These are phyloP conservation scores for Bassia scoparia DNA, from an alignment of 148 eudicot genomes.

Conservation along the genomic window DNA sequence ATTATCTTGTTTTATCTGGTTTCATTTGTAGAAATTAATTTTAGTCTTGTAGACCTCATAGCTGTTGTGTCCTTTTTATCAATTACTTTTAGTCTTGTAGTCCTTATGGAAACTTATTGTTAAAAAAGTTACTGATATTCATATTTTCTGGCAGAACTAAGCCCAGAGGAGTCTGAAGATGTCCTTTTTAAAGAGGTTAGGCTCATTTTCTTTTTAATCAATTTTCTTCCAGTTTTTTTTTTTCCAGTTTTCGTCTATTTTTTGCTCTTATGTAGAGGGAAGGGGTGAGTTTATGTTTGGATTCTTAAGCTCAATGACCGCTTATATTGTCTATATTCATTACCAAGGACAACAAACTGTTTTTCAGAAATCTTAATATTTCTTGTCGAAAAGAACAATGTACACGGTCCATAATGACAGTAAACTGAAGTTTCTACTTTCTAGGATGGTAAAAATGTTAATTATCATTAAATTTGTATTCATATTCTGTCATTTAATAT, in stretches of 20 bases:
- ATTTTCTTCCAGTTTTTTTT: background rate
- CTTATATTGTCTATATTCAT: background rate
- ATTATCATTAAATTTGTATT: too few species aligned
- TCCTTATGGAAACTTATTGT: background rate
- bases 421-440: background rate
- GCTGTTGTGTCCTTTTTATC: too few species aligned
- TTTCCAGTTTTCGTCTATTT: background rate
- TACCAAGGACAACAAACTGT: slow-evolving; percentile 1
- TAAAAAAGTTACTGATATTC: background rate
- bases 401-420: background rate
- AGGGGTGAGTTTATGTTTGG: background rate
- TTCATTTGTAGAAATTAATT: too few species aligned
- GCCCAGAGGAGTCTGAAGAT: slow-evolving; percentile 90
- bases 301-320: background rate
- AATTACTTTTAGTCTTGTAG: too few species aligned
- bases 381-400: background rate
- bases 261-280: background rate
- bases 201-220: slow-evolving; percentile 2
- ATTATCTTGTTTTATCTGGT: too few species aligned
- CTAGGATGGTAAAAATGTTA: too few species aligned
- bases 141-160: slow-evolving; percentile 54
- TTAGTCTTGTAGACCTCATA: background rate
- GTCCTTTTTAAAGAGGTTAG: slow-evolving; percentile 95
- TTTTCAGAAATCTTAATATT: background rate
- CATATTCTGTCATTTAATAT: background rate